Evolutionary conservation across 2,329 filamentous ascomycete genomes (phyloP), one percentile per base, ranked within the genome.

Genomic region (Aspergillus carbonarius): DNA sequence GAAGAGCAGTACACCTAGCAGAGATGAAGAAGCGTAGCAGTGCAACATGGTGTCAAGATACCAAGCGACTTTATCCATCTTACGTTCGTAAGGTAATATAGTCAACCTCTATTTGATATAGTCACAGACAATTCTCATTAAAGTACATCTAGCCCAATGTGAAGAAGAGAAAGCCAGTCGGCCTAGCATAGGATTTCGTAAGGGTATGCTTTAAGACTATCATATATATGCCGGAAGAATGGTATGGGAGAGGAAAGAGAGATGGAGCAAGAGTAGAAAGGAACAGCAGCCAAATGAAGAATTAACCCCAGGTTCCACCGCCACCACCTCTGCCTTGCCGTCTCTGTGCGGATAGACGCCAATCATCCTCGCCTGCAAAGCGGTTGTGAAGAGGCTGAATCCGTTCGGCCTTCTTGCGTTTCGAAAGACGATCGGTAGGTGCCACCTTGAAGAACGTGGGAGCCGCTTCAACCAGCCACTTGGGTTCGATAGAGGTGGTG

Each of bases 361-460:
- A 99, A 73, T 98, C 95, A 72, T 99, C 93, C 72, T 96, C 93
- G 2, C 88, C 89, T 2, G 88, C 89, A 77, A 91, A 97, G 72
- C 93, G 90, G 74, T 97, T 97, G 74, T 97, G 92, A 77, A 99
- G 76, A 44, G 95, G 95, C 80, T 96, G 91, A 56, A 99, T 98
- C 57, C 93, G 84, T 82, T 99, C 95, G 0, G 91, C 91, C 81
- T 91, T 89, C 85, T 96, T 95, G 70, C 95, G 81, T 83, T 96
- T 97, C 64, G 89, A 93, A 69, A 99, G 77, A 57, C 86, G 83
- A 72, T 97, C 92, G 35, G 89, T 93, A 0, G 91, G 88, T 17
- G 95, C 93, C 4, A 98, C 92, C 83, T 96, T 96, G 86, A 98
- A 99, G 81, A 98, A 99, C 0, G 92, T 97, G 9, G 96, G 95